Conservation (phyloP, 176 grass and related monocot genomes). For the Luzula sylvatica region DNA sequence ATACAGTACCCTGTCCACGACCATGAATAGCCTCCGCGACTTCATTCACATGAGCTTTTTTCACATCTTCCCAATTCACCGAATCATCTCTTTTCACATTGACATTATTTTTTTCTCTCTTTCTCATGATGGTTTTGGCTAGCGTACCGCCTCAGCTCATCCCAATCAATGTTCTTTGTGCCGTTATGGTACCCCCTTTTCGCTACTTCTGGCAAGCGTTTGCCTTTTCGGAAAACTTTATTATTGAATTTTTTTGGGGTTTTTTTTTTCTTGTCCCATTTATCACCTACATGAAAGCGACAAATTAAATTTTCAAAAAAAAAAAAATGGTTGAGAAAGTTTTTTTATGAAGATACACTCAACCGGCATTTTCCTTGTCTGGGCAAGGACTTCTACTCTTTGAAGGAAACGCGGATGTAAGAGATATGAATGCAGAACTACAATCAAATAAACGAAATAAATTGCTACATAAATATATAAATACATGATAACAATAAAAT, state of each 20-base stretch:
- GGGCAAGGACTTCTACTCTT: slow-evolving; percentile 15
- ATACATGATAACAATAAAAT: too few relatives aligned
- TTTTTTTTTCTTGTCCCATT: slow-evolving; percentile 9
- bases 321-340: slow-evolving; percentile 16
- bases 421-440: slow-evolving; percentile 83
- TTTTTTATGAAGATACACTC: slow-evolving; percentile 21
- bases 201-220: neutral
- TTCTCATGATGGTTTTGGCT: slow-evolving; percentile 23
- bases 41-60: slow-evolving; percentile 44
- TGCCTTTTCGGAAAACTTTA: too few relatives aligned
- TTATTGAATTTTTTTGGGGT: slow-evolving; percentile 30
- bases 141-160: slow-evolving; percentile 38
- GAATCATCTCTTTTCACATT: slow-evolving; percentile 43
- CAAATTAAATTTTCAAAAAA: slow-evolving; percentile 15
- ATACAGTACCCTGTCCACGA: slow-evolving; percentile 85
- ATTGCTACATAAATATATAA: neutral
- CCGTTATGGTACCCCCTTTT: slow-evolving; percentile 8
- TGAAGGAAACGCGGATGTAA: slow-evolving; percentile 62
- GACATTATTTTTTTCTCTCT: slow-evolving; percentile 24
- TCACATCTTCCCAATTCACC: slow-evolving; percentile 79
- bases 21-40: slow-evolving; percentile 69
- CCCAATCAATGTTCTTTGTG: slow-evolving; percentile 56
- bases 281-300: slow-evolving; percentile 21
- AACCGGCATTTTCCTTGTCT: slow-evolving; percentile 27
- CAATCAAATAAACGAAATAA: slow-evolving; percentile 22